These are phyloP conservation scores for Clitopilus passeckerianus DNA, from an alignment of 768 basidiomycete species.

Conservation along the genomic window DNA sequence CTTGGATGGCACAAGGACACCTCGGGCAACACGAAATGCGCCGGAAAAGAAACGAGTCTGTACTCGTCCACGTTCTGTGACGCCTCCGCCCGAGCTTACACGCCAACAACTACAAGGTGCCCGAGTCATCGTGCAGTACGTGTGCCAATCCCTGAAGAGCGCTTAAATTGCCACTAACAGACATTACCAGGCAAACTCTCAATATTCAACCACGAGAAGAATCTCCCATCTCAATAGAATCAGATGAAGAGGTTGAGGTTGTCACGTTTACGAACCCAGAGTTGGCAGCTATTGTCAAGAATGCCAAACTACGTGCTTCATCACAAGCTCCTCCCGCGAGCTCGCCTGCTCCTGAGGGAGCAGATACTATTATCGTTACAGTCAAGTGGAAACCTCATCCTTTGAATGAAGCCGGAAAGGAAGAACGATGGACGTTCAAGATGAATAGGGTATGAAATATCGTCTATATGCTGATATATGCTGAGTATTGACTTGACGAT, in stretches of 20 bases:
- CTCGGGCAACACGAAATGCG: conserved; percentile 21
- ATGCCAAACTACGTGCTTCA: conserved; percentile 18
- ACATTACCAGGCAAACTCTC: conserved; percentile 40
- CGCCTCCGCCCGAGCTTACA: conserved; percentile 66
- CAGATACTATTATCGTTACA: conserved; percentile 41
- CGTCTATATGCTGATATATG: background rate
- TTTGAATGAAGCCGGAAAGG: conserved; percentile 30
- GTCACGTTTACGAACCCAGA: conserved; percentile 55
- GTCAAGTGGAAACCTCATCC: conserved; percentile 72
- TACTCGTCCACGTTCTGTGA: conserved; percentile 68
- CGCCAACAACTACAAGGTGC: conserved; percentile 50
- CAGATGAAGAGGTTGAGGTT: conserved; percentile 44
- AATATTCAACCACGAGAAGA: conserved; percentile 31
- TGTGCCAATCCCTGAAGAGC: background rate
- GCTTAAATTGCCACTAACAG: conserved; percentile 22
- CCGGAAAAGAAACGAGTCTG: conserved; percentile 40
- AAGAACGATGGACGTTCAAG: conserved; percentile 44
- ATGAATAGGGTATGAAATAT: conserved; percentile 49
- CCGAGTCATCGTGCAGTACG: conserved; percentile 55
- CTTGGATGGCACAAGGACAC: conserved; percentile 16
- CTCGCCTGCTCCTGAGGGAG: conserved; percentile 23
- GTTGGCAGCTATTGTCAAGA: conserved; percentile 49
- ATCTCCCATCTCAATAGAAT: conserved; percentile 36
- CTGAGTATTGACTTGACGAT: background rate
- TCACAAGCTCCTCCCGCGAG: conserved; percentile 10